These are phyloP conservation scores for Salix brachista DNA, from an alignment of 345 rosid species.

Conservation along the genomic window DNA sequence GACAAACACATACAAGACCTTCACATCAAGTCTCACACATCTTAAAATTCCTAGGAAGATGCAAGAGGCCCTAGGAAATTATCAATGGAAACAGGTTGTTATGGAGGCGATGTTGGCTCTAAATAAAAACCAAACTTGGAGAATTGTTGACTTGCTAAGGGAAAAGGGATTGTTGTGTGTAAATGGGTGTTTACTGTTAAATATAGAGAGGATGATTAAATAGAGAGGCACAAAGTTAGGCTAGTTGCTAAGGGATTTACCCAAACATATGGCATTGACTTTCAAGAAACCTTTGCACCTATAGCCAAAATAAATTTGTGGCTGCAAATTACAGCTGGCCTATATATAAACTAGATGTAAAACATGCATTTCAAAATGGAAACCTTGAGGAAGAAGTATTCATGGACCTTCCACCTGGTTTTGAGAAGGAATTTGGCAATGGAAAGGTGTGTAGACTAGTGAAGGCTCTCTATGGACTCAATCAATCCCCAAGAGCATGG, in stretches of 20 bases:
- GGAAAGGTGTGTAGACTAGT: not conserved
- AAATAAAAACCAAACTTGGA: not conserved
- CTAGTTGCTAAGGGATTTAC: not conserved
- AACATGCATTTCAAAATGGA: too few species aligned
- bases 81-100: not conserved
- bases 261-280: not conserved
- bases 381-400: too few species aligned
- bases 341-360: too few species aligned
- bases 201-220: not conserved
- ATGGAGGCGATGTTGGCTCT: not conserved
- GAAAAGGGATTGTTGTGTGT: not conserved
- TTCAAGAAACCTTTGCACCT: too few species aligned
- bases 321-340: too few species aligned
- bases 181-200: not conserved
- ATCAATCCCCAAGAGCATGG: not conserved
- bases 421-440: not conserved
- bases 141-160: not conserved
- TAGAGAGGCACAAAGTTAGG: not conserved
- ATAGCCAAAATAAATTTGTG: too few species aligned
- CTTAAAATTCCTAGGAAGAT: not conserved
- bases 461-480: not conserved
- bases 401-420: not conserved
- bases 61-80: not conserved
- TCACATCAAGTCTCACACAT: not conserved
- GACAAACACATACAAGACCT: too few species aligned